Evolutionary conservation across 208 protist species (phyloP).

Genomic region (Acanthamoeba royreba): DNA sequence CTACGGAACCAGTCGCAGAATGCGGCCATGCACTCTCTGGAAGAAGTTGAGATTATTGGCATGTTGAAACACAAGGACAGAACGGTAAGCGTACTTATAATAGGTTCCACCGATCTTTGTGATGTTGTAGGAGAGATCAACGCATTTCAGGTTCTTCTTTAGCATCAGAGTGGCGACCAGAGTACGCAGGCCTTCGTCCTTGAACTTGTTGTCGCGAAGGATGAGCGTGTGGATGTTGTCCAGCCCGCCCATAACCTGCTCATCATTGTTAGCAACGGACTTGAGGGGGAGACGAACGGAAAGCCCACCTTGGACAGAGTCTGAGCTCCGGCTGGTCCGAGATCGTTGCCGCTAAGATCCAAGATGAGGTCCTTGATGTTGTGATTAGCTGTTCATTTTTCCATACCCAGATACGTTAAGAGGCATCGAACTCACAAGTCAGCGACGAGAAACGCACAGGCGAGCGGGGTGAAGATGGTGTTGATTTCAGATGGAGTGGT

Average conservation of each 20-base stretch:
- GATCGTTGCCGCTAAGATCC: slow-evolving; percentile 15
- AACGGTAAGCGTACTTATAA: slow-evolving; percentile 13
- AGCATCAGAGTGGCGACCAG: neutral
- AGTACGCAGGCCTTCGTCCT: neutral
- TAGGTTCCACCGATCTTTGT: neutral
- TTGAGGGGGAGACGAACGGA: neutral
- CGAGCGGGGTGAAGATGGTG: neutral
- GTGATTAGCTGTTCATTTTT: neutral
- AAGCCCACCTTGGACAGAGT: neutral
- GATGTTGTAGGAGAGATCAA: slow-evolving; percentile 20
- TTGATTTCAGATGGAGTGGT: neutral
- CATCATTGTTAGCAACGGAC: neutral
- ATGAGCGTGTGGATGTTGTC: slow-evolving; percentile 30
- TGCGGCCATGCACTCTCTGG: neutral
- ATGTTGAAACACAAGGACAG: neutral
- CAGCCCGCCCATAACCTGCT: neutral
- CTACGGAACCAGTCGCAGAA: neutral
- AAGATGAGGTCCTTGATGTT: neutral
- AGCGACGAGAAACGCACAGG: neutral
- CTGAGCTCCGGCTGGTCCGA: neutral
- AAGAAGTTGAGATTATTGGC: neutral
- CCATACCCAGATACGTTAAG: neutral
- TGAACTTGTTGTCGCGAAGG: neutral
- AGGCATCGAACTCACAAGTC: neutral
- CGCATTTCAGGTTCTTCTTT: slow-evolving; percentile 17